These are phyloP conservation scores for Trichoderma atrobrunneum DNA, from an alignment of 2,329 filamentous ascomycete species.

Conservation along the genomic window DNA sequence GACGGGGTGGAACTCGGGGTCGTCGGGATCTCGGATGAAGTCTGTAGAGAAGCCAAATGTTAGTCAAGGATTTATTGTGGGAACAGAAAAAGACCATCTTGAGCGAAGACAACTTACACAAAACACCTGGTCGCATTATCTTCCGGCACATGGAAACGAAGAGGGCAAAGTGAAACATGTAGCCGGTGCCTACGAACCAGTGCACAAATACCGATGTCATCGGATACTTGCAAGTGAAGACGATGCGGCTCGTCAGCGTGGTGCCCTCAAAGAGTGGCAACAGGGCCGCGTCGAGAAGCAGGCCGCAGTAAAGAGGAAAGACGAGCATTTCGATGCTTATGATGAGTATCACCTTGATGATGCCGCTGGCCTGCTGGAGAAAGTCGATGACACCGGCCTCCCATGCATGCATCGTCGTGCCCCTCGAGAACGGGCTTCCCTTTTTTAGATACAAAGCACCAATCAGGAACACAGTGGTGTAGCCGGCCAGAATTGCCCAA, in stretches of 20 bases:
- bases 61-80: not conserved
- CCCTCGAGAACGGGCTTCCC: constrained; percentile 63
- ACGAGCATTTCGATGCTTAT: constrained; percentile 99
- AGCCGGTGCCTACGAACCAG: constrained; percentile 97
- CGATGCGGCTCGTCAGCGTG: constrained; percentile 70
- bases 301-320: constrained; percentile 92
- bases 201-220: constrained; percentile 93
- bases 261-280: constrained; percentile 84
- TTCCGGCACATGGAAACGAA: constrained; percentile 99
- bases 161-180: constrained; percentile 99
- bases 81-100: not conserved
- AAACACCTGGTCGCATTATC: constrained; percentile 89
- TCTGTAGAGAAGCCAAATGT: constrained; percentile 46
- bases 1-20: constrained; percentile 96
- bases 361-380: constrained; percentile 89
- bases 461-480: constrained; percentile 69
- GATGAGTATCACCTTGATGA: constrained; percentile 96
- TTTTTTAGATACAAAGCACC: constrained; percentile 78
- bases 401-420: constrained; percentile 56
- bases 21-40: constrained; percentile 96
- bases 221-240: constrained; percentile 75
- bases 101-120: constrained; percentile 61
- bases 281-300: constrained; percentile 83
- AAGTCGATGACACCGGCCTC: constrained; percentile 79
- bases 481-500: constrained; percentile 76